Conservation (phyloP, 352 stramenopile species). For the Bremia lactucae region DNA sequence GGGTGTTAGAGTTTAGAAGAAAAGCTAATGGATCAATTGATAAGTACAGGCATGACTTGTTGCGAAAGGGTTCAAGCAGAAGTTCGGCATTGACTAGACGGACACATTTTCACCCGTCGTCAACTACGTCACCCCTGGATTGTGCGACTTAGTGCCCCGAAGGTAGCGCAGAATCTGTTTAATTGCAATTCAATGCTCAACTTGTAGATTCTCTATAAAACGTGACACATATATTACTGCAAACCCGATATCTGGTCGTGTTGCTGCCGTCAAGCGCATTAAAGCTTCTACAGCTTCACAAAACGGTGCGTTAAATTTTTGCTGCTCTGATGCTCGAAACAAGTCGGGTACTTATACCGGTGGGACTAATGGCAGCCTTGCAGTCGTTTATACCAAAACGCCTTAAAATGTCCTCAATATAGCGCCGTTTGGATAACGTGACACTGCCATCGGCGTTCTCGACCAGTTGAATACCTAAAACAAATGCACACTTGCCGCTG, state of each 20-base stretch:
- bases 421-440: neutral
- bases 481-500: neutral
- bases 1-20: too few species aligned
- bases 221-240: slow-evolving; percentile 6
- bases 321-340: neutral
- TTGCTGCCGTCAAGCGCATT: too few species aligned
- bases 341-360: neutral
- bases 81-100: too few species aligned
- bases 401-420: neutral
- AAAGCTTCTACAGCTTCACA: slow-evolving; percentile 6
- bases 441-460: neutral
- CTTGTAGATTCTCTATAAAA: slow-evolving; percentile 14
- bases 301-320: neutral
- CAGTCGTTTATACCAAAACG: neutral
- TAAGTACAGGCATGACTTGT: too few species aligned
- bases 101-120: too few species aligned
- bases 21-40: too few species aligned
- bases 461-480: neutral
- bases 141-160: slow-evolving; percentile 9
- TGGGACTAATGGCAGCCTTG: neutral
- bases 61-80: too few species aligned
- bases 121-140: neutral
- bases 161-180: slow-evolving; percentile 9
- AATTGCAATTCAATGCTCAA: slow-evolving; percentile 7
- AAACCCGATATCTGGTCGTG: slow-evolving; percentile 7